Evolutionary conservation across 2,329 filamentous ascomycete genomes (phyloP).

Genomic region (Davidsoniella eucalypti): DNA sequence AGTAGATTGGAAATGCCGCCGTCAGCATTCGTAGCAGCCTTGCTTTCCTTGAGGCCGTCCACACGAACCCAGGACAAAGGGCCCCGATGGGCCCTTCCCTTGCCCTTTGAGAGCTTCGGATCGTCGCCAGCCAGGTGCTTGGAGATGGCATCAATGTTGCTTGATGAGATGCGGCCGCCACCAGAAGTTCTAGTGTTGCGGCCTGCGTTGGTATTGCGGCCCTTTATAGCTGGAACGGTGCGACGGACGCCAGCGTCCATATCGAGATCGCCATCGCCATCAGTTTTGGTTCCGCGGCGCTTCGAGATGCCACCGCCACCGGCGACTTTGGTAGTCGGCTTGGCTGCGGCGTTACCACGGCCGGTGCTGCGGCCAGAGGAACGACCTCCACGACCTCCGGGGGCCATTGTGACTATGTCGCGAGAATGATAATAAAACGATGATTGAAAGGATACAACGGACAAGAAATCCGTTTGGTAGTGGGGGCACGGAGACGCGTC

Average conservation of each 20-base stretch:
- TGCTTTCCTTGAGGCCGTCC: conserved; percentile 50
- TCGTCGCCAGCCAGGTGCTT: conserved; percentile 26
- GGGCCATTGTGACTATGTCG: conserved; percentile 8
- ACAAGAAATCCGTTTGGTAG: no score
- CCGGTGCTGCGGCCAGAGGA: conserved; percentile 10
- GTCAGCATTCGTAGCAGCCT: conserved; percentile 47
- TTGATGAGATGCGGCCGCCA: conserved; percentile 17
- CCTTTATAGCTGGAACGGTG: conserved; percentile 17
- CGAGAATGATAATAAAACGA: no score
- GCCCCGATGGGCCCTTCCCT: conserved; percentile 1
- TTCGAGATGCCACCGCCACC: conserved; percentile 33
- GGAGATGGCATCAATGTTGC: conserved; percentile 27
- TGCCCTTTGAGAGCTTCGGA: conserved; percentile 17
- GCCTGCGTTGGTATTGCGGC: conserved; percentile 15
- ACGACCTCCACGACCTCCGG: conserved; percentile 13
- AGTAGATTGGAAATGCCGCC: conserved; percentile 50
- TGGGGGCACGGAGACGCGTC: no score
- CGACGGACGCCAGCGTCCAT: conserved; percentile 31
- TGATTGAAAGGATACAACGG: no score
- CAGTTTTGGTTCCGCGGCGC: conserved; percentile 28
- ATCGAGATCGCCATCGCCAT: conserved; percentile 43
- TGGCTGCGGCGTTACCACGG: conserved; percentile 13
- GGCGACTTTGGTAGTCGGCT: conserved; percentile 1
- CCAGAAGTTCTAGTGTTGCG: conserved; percentile 16
- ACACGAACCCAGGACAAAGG: conserved; percentile 28